Evolutionary conservation across 306 rosid species (phyloP).

Genomic region (Inga leiocalycina): DNA sequence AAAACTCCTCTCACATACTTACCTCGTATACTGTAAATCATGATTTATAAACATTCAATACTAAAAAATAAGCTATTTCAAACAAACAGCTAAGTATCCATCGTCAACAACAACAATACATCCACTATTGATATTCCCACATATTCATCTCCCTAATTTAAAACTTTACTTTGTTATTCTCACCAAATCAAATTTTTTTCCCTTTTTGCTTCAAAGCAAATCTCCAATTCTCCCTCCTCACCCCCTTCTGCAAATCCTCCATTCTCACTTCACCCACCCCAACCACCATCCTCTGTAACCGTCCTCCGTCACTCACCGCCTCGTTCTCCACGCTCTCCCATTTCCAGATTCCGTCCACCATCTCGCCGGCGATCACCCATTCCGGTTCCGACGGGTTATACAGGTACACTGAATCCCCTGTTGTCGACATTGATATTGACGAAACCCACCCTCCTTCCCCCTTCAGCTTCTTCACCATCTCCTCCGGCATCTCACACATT

Average conservation of each 20-base stretch:
- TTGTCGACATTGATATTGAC: slow-evolving; percentile 47
- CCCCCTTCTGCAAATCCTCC: slow-evolving; percentile 46
- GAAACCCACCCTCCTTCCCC: slow-evolving; percentile 37
- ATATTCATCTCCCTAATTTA: neutral
- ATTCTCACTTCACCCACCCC: slow-evolving; percentile 51
- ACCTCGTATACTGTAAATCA: too few species aligned
- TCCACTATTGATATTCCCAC: neutral
- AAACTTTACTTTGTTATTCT: neutral
- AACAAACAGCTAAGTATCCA: too few species aligned
- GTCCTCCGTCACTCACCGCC: slow-evolving; percentile 27
- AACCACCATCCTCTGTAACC: slow-evolving; percentile 51
- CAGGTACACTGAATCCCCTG: slow-evolving; percentile 51
- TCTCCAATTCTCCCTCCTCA: slow-evolving; percentile 9
- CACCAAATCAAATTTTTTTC: neutral
- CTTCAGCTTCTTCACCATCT: slow-evolving; percentile 50
- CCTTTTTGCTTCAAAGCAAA: slow-evolving; percentile 26
- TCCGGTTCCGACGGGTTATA: slow-evolving; percentile 40
- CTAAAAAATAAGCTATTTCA: too few species aligned
- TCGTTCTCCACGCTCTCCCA: slow-evolving; percentile 56
- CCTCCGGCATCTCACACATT: slow-evolving; percentile 71
- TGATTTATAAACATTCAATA: too few species aligned
- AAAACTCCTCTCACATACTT: too few species aligned
- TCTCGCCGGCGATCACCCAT: slow-evolving; percentile 57
- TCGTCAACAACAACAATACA: neutral
- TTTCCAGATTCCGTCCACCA: slow-evolving; percentile 33